Base-by-base conservation (phyloP, 2,329 filamentous ascomycete genomes). In the Colletotrichum filicis region DNA sequence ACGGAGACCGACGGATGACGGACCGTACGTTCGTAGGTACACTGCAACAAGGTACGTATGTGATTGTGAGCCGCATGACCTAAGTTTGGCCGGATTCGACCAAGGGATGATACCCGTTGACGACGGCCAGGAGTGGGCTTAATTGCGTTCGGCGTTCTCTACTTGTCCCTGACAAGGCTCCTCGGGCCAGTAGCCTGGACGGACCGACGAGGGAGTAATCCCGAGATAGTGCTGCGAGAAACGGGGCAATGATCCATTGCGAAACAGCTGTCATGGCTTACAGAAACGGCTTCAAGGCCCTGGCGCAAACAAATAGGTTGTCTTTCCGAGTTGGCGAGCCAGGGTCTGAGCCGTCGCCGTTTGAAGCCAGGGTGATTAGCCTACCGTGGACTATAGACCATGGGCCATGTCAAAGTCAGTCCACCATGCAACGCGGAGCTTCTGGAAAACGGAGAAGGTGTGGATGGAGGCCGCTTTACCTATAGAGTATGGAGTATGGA, bases 231-330 rank as follows among this genome's bases (percentile, higher is more conserved):
- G 24, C 5, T 42, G n/a, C 26, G 26, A 28, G 14, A 26, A 52
- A 6, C 37, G 46, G 37, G n/a, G 24, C 24, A 19, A 19, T 26
- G n/a, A 16, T n/a, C 26, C 46, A 46, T 55, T 19, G 55, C 61
- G 52, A 53, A 67, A 71, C 66, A 49, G 37, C 49, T 60, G 66
- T 69, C 64, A 68, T 46, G 52, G 63, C 55, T 68, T 37, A 53
- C 57, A 68, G 53, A 53, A 71, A 61, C 57, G 32, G 56, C 57
- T 53, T 71, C 22, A 24, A 49, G 68, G 56, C 68, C 49, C 28
- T 56, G 62, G 24, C 42, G 52, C 68, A 59, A 68, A 72, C 68
- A 68, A 68, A 58, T 55, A 49, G 58, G 71, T 37, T 59, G 57
- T 56, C 52, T 46, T 74, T 62, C 52, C 62, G 68, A 74, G 63